A percentile compares a stretch with the other conserved stretches of the same genome.
Evolutionary conservation across 768 basidiomycete genomes (phyloP).

Genomic region (Rhizopogon vulgaris): DNA sequence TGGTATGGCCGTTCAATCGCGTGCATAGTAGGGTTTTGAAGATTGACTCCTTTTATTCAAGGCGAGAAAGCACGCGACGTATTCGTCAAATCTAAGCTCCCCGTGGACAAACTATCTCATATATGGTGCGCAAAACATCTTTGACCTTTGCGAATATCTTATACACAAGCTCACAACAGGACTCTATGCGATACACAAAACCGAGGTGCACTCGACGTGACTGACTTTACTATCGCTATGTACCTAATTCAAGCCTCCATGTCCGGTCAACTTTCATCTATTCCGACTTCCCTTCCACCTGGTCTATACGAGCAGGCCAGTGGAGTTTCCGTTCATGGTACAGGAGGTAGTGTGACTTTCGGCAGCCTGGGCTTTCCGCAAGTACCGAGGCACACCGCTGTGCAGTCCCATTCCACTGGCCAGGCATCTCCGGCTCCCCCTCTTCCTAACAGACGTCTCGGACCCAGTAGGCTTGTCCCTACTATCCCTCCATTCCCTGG

Average conservation of each 20-base stretch:
- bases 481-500: slow-evolving; percentile 23
- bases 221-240: slow-evolving; percentile 95
- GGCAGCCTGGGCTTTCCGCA: slow-evolving; percentile 51
- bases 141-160: not conserved
- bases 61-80: slow-evolving; percentile 87
- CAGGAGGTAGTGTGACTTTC: slow-evolving; percentile 54
- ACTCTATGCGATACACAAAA: slow-evolving; percentile 92
- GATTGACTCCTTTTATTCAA: slow-evolving; percentile 17
- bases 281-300: slow-evolving; percentile 74
- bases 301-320: slow-evolving; percentile 81
- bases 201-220: slow-evolving; percentile 79
- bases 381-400: slow-evolving; percentile 54
- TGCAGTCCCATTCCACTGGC: slow-evolving; percentile 48
- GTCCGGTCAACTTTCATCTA: slow-evolving; percentile 64
- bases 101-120: slow-evolving; percentile 80
- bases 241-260: slow-evolving; percentile 92
- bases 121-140: slow-evolving; percentile 65
- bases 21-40: not conserved
- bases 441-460: slow-evolving; percentile 17
- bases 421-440: slow-evolving; percentile 22
- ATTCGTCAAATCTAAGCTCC: slow-evolving; percentile 86
- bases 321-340: slow-evolving; percentile 42
- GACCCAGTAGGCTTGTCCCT: slow-evolving; percentile 13
- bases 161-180: slow-evolving; percentile 39
- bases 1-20: slow-evolving; percentile 39